phyloP scores from a whole-genome alignment of 2,329 filamentous ascomycete genomes.

The Xylariales sp. region DNA sequence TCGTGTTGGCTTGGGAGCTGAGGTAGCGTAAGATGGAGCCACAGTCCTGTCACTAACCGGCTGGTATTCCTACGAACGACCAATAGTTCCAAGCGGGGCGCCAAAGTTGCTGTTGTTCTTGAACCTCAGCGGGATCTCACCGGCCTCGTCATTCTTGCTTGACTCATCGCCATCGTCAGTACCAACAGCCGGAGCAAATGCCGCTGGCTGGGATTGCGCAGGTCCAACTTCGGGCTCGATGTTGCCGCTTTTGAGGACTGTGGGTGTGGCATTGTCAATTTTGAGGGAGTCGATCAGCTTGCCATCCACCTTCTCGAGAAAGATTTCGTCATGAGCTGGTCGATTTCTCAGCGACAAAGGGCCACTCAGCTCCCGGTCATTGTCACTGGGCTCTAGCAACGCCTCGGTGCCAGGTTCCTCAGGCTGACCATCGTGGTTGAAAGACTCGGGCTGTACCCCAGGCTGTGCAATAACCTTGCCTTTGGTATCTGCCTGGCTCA shows the following conservation, averaged over 20 bases:
- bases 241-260: conserved; percentile 23
- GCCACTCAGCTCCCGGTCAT: conserved; percentile 44
- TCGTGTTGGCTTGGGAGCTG: background rate
- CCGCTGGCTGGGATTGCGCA: background rate
- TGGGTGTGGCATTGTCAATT: conserved; percentile 42
- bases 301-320: conserved; percentile 44
- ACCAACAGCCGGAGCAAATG: background rate
- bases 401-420: conserved; percentile 20
- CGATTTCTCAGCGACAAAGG: conserved; percentile 52
- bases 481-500: conserved; percentile 8
- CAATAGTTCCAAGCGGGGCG: conserved; percentile 7
- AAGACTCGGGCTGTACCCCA: conserved; percentile 9
- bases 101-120: conserved; percentile 11
- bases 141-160: conserved; percentile 1
- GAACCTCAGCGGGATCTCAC: conserved; percentile 10
- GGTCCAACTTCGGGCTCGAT: background rate
- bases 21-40: too few relatives aligned
- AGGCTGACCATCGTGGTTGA: too few relatives aligned
- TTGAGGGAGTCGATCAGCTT: conserved; percentile 47
- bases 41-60: too few relatives aligned
- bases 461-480: conserved; percentile 13
- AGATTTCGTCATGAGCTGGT: conserved; percentile 51
- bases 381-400: conserved; percentile 33
- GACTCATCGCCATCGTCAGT: background rate
- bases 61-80: too few relatives aligned